Conservation (phyloP, 1,139 yeast species). For the Kodamaea derodonti region DNA sequence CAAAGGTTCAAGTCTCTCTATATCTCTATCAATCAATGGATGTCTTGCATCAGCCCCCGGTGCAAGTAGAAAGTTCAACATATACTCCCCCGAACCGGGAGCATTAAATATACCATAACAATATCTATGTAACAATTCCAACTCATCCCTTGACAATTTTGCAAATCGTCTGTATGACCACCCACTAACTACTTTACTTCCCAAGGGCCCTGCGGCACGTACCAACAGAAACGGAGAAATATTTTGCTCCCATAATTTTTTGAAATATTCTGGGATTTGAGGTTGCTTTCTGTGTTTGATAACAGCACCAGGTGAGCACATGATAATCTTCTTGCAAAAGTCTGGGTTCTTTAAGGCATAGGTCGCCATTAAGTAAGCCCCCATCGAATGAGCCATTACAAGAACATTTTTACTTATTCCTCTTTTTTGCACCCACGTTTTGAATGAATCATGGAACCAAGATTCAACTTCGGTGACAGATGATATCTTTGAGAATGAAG, state of each 20-base stretch:
- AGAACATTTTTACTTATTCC: constrained; percentile 26
- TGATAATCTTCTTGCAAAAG: constrained; percentile 43
- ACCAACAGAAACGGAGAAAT: constrained; percentile 69
- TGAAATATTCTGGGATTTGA: constrained; percentile 60
- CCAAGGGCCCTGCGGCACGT: constrained; percentile 60
- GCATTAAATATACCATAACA: constrained; percentile 69
- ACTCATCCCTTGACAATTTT: constrained; percentile 28
- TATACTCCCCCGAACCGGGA: constrained; percentile 73
- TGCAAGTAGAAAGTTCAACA: constrained; percentile 61
- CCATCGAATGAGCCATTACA: constrained; percentile 61
- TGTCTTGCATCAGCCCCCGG: constrained; percentile 74
- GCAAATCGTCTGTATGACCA: constrained; percentile 71
- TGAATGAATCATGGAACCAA: constrained; percentile 52
- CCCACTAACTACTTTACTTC: constrained; percentile 71
- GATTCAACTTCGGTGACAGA: constrained; percentile 38
- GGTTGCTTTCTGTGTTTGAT: constrained; percentile 40
- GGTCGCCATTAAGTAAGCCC: constrained; percentile 52
- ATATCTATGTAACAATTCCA: constrained; percentile 59
- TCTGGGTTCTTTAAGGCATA: constrained; percentile 40
- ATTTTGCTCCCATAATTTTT: constrained; percentile 63
- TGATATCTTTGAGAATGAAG: constrained; percentile 38
- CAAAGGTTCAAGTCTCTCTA: constrained; percentile 48
- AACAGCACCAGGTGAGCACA: constrained; percentile 68
- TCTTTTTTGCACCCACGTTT: constrained; percentile 41
- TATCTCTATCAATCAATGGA: constrained; percentile 51